Percentiles rank a stretch among this genome's conserved stretches.
Evolutionary conservation across 805 yeast genomes (phyloP).

Genomic region (Cyberlindnera xylosilytica): DNA sequence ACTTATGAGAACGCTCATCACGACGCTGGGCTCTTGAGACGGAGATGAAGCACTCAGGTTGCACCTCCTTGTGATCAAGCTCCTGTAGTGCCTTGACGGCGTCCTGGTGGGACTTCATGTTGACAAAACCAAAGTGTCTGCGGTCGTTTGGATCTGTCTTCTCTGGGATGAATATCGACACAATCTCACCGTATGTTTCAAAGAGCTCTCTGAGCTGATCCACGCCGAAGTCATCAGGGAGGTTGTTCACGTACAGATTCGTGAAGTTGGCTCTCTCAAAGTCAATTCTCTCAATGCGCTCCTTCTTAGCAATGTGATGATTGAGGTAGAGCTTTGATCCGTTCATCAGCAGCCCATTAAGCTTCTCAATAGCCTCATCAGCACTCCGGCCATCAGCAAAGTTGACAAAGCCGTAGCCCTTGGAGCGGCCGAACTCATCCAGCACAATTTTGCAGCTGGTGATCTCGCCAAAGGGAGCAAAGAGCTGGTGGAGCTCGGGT

Average conservation of each 20-base stretch:
- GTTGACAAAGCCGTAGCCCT: slow-evolving; percentile 66
- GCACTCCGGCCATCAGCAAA: slow-evolving; percentile 52
- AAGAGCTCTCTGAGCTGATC: slow-evolving; percentile 42
- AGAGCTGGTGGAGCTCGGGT: slow-evolving; percentile 34
- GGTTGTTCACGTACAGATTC: slow-evolving; percentile 48
- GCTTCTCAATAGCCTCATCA: slow-evolving; percentile 52
- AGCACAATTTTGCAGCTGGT: slow-evolving; percentile 43
- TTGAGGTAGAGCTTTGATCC: slow-evolving; percentile 42
- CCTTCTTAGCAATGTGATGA: slow-evolving; percentile 60
- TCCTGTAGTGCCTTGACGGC: slow-evolving; percentile 45
- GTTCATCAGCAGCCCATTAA: slow-evolving; percentile 43
- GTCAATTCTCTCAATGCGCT: slow-evolving; percentile 46
- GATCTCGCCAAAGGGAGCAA: slow-evolving; percentile 38
- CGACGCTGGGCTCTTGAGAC: slow-evolving; percentile 47
- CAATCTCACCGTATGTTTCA: slow-evolving; percentile 45
- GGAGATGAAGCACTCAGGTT: slow-evolving; percentile 26
- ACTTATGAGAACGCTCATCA: slow-evolving; percentile 25
- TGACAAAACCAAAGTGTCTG: slow-evolving; percentile 45
- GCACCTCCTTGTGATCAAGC: slow-evolving; percentile 42
- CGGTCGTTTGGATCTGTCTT: not conserved
- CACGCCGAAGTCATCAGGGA: slow-evolving; percentile 38
- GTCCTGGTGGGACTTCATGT: slow-evolving; percentile 43
- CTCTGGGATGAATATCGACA: slow-evolving; percentile 51
- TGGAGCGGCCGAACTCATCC: slow-evolving; percentile 43
- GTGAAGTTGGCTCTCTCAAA: slow-evolving; percentile 44